Percentiles rank a stretch among this genome's conserved stretches.
Evolutionary conservation across 2,329 filamentous ascomycete genomes (phyloP).

Genomic region (Phialocephala subalpina): DNA sequence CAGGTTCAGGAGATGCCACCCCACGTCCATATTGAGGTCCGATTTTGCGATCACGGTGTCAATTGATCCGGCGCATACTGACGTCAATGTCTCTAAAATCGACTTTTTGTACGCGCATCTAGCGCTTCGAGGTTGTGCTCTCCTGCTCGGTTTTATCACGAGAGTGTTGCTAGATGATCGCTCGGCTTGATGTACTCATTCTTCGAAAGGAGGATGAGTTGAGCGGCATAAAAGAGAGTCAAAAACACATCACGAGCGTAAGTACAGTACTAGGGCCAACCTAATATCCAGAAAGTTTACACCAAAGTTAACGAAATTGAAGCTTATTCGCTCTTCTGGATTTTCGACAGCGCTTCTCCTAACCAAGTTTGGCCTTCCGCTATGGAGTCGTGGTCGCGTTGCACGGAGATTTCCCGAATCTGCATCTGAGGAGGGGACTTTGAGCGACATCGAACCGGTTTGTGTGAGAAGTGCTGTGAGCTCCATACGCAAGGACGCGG

Average conservation of each 20-base stretch:
- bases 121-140: background rate
- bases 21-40: slow-evolving; percentile 17
- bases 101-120: slow-evolving; percentile 7
- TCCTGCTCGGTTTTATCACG: background rate
- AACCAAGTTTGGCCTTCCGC: background rate
- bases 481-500: too few species aligned
- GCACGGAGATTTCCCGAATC: slow-evolving; percentile 5
- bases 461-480: background rate
- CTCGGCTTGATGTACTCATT: too few species aligned
- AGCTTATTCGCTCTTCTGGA: slow-evolving; percentile 13
- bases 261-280: background rate
- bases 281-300: background rate
- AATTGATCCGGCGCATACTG: slow-evolving; percentile 23
- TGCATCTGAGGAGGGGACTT: background rate
- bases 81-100: slow-evolving; percentile 22
- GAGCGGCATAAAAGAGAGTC: background rate
- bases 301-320: background rate
- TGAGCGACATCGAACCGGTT: background rate
- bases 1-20: slow-evolving; percentile 5
- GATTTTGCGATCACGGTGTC: slow-evolving; percentile 19
- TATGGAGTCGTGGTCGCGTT: background rate
- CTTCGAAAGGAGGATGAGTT: background rate
- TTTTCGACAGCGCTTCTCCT: slow-evolving; percentile 8
- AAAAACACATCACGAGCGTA: background rate
- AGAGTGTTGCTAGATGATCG: background rate